Conservation (phyloP, 352 stramenopile genomes). For the Globisporangium cystogenes region DNA sequence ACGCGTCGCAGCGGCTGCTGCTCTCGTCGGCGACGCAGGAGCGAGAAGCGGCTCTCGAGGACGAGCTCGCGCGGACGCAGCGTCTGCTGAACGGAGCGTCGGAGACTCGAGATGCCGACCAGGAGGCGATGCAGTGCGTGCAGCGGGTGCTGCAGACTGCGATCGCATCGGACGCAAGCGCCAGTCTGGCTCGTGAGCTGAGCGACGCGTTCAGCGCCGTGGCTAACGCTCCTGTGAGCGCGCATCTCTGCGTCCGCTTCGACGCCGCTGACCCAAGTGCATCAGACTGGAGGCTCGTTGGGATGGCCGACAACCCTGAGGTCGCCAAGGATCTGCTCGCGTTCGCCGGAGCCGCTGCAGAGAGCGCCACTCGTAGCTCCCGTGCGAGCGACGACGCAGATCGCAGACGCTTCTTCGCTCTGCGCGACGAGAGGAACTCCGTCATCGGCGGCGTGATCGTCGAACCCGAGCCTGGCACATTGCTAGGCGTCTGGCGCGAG, state of each 20-base stretch:
- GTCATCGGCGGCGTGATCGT: constrained; percentile 4
- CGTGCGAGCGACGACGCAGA: neutral
- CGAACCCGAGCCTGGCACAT: neutral
- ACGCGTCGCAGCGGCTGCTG: neutral
- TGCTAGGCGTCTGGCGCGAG: neutral
- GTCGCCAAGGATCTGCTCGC: constrained; percentile 1
- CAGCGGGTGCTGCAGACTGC: neutral
- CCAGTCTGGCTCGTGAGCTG: neutral
- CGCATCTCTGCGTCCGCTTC: neutral
- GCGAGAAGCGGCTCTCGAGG: neutral
- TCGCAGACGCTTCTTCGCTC: neutral
- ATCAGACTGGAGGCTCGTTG: constrained; percentile 2
- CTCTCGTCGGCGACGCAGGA: neutral
- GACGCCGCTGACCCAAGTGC: neutral
- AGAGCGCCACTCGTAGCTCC: neutral
- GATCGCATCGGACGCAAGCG: neutral
- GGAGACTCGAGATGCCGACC: neutral
- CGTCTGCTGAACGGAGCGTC: neutral
- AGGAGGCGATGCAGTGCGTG: neutral
- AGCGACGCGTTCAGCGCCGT: neutral
- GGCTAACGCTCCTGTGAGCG: neutral
- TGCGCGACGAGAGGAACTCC: neutral
- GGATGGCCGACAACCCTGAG: neutral
- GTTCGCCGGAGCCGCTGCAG: neutral
- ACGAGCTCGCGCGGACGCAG: neutral